Evolutionary conservation across 2,329 filamentous ascomycete genomes (phyloP).

Genomic region (Didymella arachidicola): DNA sequence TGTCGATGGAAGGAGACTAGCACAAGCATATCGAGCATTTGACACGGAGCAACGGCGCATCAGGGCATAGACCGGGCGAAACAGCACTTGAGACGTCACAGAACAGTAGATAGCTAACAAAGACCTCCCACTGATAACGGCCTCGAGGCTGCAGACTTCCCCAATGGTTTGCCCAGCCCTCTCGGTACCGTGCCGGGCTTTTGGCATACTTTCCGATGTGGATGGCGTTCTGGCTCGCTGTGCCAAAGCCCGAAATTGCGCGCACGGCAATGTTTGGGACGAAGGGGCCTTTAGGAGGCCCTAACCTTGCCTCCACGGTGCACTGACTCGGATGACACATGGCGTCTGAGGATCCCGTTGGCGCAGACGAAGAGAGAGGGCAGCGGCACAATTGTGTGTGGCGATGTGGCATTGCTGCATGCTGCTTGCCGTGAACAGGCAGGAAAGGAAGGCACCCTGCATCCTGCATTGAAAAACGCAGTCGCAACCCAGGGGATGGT

Average conservation of each 20-base stretch:
- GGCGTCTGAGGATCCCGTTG: constrained; percentile 9
- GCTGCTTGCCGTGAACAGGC: not conserved
- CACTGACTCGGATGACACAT: constrained; percentile 16
- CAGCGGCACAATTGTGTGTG: constrained; percentile 2
- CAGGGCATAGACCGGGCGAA: constrained; percentile 19
- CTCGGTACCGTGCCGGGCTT: not conserved
- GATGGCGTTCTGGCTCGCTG: constrained; percentile 6
- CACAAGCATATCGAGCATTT: constrained; percentile 26
- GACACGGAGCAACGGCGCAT: constrained; percentile 29
- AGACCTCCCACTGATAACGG: not conserved
- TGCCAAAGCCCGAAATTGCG: constrained; percentile 12
- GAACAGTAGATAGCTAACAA: constrained; percentile 3
- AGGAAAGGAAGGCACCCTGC: constrained; percentile 4
- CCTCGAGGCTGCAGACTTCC: constrained; percentile 1
- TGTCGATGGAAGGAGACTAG: constrained; percentile 9
- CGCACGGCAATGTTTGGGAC: constrained; percentile 9
- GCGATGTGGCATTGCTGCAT: constrained; percentile 1
- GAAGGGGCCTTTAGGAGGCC: not conserved
- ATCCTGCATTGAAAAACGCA: constrained; percentile 1
- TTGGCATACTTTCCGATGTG: not conserved
- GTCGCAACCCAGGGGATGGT: constrained; percentile 5
- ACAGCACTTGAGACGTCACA: constrained; percentile 10
- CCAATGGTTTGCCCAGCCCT: not conserved
- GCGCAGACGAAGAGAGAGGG: constrained; percentile 4
- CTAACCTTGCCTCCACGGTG: constrained; percentile 18